These are phyloP conservation scores for Boletellus ananiceps DNA, from an alignment of 768 basidiomycete genomes.

Conservation along the genomic window DNA sequence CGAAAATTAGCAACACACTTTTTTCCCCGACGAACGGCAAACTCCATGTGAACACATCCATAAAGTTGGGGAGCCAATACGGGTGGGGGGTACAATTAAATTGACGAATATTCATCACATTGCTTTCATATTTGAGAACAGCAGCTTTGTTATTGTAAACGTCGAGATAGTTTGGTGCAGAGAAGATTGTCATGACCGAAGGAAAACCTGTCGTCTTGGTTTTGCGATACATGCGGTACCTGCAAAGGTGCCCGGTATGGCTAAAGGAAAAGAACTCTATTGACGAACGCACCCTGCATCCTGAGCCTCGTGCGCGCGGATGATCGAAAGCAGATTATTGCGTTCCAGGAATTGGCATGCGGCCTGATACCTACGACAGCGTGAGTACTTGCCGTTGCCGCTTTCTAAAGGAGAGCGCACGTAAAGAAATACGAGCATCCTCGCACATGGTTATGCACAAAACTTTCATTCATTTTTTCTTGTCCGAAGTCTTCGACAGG, in stretches of 20 bases:
- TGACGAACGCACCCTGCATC: conserved; percentile 77
- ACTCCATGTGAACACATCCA: conserved; percentile 99
- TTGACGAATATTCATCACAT: conserved; percentile 97
- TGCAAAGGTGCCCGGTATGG: conserved; percentile 24
- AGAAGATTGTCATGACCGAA: conserved; percentile 99
- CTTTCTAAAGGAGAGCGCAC: conserved; percentile 35
- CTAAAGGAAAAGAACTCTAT: not conserved
- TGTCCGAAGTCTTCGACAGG: conserved; percentile 96
- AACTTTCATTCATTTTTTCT: conserved; percentile 87
- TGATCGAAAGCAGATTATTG: conserved; percentile 94
- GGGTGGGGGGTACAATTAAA: conserved; percentile 96
- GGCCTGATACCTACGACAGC: conserved; percentile 72
- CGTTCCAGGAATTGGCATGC: conserved; percentile 97
- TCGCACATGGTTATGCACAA: conserved; percentile 93
- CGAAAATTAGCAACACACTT: conserved; percentile 46
- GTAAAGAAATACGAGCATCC: conserved; percentile 97
- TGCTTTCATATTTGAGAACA: conserved; percentile 97
- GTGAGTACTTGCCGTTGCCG: not conserved
- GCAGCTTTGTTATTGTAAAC: conserved; percentile 99
- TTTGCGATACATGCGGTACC: conserved; percentile 98
- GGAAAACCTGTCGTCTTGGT: conserved; percentile 98
- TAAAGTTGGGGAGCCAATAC: conserved; percentile 99
- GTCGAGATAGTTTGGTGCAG: conserved; percentile 96
- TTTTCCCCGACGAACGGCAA: conserved; percentile 98
- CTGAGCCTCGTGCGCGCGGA: conserved; percentile 97